A percentile compares a stretch with the other conserved stretches of the same genome.
phyloP scores from a whole-genome alignment of 495 filamentous ascomycete genomes.

The Echria macrotheca region DNA sequence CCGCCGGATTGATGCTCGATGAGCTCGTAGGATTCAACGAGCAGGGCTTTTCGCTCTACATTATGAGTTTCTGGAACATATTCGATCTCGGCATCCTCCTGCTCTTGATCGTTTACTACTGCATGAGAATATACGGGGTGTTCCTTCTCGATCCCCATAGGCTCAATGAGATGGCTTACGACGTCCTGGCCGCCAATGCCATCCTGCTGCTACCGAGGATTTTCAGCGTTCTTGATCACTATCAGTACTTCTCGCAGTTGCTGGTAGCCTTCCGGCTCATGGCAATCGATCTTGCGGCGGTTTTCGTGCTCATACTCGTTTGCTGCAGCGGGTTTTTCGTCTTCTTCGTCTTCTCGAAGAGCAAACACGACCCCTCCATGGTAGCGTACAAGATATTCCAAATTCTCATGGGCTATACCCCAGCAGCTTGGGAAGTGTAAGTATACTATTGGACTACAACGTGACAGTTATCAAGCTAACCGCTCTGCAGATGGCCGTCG shows the following conservation, averaged over 20 bases:
- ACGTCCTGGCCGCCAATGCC: constrained; percentile 82
- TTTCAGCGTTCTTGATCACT: constrained; percentile 88
- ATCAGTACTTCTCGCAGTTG: constrained; percentile 89
- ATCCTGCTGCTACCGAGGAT: constrained; percentile 84
- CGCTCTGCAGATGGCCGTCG: constrained; percentile 62
- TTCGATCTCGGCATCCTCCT: constrained; percentile 86
- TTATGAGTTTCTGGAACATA: constrained; percentile 95
- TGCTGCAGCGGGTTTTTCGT: constrained; percentile 91
- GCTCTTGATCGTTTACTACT: constrained; percentile 83
- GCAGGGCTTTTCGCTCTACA: constrained; percentile 87
- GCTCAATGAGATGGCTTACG: constrained; percentile 76
- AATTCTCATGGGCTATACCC: constrained; percentile 77
- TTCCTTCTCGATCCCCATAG: constrained; percentile 64
- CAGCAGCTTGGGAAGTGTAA: constrained; percentile 48
- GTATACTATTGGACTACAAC: constrained; percentile 12
- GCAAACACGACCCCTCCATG: constrained; percentile 53
- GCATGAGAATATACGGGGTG: constrained; percentile 79
- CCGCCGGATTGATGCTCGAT: constrained; percentile 93
- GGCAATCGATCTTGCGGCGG: constrained; percentile 78
- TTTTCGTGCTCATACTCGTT: constrained; percentile 76
- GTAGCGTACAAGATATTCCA: constrained; percentile 90
- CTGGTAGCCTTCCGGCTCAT: constrained; percentile 90
- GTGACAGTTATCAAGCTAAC: constrained; percentile 17
- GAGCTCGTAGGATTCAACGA: constrained; percentile 90
- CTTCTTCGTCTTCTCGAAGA: constrained; percentile 75